Evolutionary conservation across 208 protist genomes (phyloP), one percentile per base, ranked within the genome.

Genomic region (Leishmania tarentolae): DNA sequence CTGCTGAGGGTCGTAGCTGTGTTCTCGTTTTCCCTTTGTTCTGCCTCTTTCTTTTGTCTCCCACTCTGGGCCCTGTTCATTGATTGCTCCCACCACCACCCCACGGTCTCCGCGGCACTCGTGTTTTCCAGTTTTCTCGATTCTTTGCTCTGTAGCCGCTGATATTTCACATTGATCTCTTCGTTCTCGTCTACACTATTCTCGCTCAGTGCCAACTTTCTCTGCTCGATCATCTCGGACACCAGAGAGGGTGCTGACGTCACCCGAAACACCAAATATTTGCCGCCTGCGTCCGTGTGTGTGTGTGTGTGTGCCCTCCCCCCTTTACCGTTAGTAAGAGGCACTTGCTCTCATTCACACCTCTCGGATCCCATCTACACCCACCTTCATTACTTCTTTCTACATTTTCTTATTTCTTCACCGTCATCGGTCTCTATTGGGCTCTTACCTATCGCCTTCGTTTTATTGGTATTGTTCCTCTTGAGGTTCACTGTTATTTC

Each of bases 341-440:
- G 3, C 57, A 31, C 28, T 3, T 63, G 57, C 15, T 63, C 57
- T 63, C 28, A 31, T 63, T 19, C 57, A 63, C 24, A 31, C 2
- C 50, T 53, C 57, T 63, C 28, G 57, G 31, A 63, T 11, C 3
- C 13, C 57, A 63, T 63, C 57, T 63, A 63, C 57, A 63, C n/a
- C 17, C 9, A 63, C 57, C 9, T 37, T 80, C 46, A n/a, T 28
- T 77, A 52, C 31, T 21, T 57, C 6, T 15, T 24, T 80, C 68
- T 81, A 75, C 57, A 28, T 47, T 79, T 82, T 79, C 52, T 28
- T 84, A 61, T 86, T 63, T 63, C 28, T 63, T 31, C 31, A 9
- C 11, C 7, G 24, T 31, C 28, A 21, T 63, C n/a, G 28, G 57
- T 35, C 24, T 83, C 35, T 63, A 7, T 28, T 24, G 57, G 57